phyloP scores from a whole-genome alignment of 1,139 yeast genomes.

The Pichia sp. region DNA sequence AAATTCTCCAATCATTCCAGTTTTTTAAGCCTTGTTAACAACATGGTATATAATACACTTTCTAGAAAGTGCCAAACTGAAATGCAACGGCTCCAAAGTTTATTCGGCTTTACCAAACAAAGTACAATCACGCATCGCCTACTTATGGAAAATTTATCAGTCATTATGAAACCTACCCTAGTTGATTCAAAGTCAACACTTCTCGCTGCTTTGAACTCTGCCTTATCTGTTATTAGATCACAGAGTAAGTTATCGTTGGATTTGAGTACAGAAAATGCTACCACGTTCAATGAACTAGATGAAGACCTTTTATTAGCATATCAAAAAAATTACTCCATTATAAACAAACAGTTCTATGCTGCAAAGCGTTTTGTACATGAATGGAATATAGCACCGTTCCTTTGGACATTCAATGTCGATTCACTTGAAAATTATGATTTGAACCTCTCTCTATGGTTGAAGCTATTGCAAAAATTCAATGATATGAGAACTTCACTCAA shows the following conservation, averaged over 20 bases:
- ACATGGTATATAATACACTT: neutral
- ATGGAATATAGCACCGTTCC: conserved; percentile 52
- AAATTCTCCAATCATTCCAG: neutral
- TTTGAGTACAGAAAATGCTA: no score
- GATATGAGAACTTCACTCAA: conserved; percentile 46
- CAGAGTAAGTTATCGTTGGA: no score
- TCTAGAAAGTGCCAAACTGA: neutral
- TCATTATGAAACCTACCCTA: conserved; percentile 2
- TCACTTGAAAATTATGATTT: conserved; percentile 24
- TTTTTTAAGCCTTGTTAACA: neutral
- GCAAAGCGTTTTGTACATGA: no score
- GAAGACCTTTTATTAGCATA: no score
- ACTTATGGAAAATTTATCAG: conserved; percentile 1
- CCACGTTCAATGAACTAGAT: no score
- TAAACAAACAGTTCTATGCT: no score
- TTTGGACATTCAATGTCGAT: conserved; percentile 43
- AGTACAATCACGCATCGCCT: conserved; percentile 6
- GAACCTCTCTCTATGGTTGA: conserved; percentile 42
- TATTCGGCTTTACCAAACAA: neutral
- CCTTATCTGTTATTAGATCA: no score
- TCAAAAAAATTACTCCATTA: no score
- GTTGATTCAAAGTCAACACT: no score
- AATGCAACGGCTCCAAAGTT: no score
- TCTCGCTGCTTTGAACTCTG: no score
- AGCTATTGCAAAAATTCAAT: conserved; percentile 39